Conservation (phyloP, 139 green algal genomes). For the Haematococcus lacustris region DNA sequence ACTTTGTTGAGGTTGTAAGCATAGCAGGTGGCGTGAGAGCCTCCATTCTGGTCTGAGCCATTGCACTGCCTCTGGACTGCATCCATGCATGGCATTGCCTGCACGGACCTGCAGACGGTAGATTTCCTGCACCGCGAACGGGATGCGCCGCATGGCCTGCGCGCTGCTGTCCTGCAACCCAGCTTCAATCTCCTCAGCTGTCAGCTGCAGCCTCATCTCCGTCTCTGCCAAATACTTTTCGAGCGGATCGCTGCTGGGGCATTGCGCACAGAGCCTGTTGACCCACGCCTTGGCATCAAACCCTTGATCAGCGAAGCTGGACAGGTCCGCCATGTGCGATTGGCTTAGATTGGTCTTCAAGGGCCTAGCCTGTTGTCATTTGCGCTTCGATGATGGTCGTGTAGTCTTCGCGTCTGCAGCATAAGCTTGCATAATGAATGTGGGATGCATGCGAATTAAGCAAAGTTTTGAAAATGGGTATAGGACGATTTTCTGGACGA, state of each 20-base stretch:
- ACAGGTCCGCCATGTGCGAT: slow-evolving; percentile 38
- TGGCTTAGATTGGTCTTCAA: no score
- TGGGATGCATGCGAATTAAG: no score
- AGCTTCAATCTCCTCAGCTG: slow-evolving; percentile 67
- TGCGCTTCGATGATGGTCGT: no score
- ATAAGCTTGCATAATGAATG: no score
- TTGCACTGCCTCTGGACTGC: no score
- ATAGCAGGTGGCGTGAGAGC: neutral
- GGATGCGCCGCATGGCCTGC: slow-evolving; percentile 66
- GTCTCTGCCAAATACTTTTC: slow-evolving; percentile 71
- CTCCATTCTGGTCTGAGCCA: no score
- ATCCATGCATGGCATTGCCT: no score
- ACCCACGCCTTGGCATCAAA: slow-evolving; percentile 62
- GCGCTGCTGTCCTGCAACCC: slow-evolving; percentile 50
- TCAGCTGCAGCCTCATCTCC: slow-evolving; percentile 78
- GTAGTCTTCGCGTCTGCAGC: no score
- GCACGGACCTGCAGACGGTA: slow-evolving; percentile 32
- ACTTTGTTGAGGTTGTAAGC: no score
- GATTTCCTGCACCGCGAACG: slow-evolving; percentile 77
- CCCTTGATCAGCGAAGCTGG: slow-evolving; percentile 37
- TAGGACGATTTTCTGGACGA: no score
- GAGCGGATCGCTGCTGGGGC: slow-evolving; percentile 36
- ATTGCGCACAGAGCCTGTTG: slow-evolving; percentile 34
- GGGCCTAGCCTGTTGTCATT: no score
- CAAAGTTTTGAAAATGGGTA: no score